These are phyloP conservation scores for Zygoascus biomembranicola DNA, from an alignment of 805 yeast genomes.

Conservation along the genomic window DNA sequence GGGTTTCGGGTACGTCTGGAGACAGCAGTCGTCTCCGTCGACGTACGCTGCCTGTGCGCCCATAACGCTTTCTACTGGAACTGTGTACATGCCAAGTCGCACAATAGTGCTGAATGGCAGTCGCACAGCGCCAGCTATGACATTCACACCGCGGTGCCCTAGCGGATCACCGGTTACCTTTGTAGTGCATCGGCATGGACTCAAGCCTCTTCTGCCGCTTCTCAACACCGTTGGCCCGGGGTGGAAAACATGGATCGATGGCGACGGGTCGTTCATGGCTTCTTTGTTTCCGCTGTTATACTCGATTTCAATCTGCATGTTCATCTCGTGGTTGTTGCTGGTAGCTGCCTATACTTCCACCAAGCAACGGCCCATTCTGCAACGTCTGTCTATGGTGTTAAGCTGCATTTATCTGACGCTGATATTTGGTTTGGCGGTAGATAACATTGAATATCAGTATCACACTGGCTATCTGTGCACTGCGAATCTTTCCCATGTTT, in stretches of 20 bases:
- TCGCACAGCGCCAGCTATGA: conserved; percentile 2
- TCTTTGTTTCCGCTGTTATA: conserved; percentile 46
- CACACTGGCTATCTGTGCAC: conserved; percentile 33
- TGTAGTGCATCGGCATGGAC: conserved; percentile 3
- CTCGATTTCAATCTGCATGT: conserved; percentile 55
- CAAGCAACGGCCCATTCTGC: conserved; percentile 36
- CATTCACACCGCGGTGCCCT: conserved; percentile 11
- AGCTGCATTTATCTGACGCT: conserved; percentile 49
- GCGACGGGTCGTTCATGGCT: neutral
- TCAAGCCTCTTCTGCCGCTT: conserved; percentile 1
- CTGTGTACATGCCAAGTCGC: neutral
- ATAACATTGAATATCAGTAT: conserved; percentile 41
- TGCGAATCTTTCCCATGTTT: conserved; percentile 34
- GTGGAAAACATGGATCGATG: conserved; percentile 11
- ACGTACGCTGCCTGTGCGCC: neutral
- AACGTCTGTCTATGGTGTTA: conserved; percentile 42
- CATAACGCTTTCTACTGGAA: neutral
- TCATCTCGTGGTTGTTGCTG: conserved; percentile 51
- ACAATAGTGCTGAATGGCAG: neutral
- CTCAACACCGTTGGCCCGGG: neutral
- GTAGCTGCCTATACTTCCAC: conserved; percentile 53
- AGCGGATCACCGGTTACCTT: conserved; percentile 13
- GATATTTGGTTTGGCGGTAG: conserved; percentile 41
- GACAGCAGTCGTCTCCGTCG: neutral
- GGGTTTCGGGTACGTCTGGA: conserved; percentile 1